Base-by-base conservation (phyloP, 2,329 filamentous ascomycete species). In the Phaeoacremonium minimum region DNA sequence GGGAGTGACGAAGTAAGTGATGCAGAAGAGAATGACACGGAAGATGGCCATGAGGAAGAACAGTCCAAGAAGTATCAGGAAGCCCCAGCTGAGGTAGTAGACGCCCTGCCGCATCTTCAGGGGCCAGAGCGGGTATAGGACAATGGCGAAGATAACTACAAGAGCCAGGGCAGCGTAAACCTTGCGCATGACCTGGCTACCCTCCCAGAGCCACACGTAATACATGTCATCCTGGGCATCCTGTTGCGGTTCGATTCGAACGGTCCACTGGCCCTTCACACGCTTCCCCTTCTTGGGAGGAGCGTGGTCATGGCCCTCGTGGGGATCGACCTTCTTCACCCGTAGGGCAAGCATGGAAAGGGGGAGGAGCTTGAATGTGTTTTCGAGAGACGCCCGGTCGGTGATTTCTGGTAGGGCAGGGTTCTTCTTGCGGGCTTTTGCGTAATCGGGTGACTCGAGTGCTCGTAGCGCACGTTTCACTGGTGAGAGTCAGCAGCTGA, bases 11-110 rank as follows among this genome's bases (percentile, higher is more conserved):
- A 97, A 95, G 64, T 95, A 89, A 15, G 93, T 97, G 58, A 95
- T 66, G 57, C 87, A 84, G 70, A 98, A 98, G 18, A 98, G 72
- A 43, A 98, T 95, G 38, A 97, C 75, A 42, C 93, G 83, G 77
- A 98, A 89, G 55, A 98, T 95, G 6, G 91, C 86, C 93, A 98
- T 97, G 55, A 81, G 79, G 63, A 98, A 97, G 79, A 98, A 98
- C 33, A 95, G 67, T 38, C 87, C 93, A 31, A 98, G 77, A 18
- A 97, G 71, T 30, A 87, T 85, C 46, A 98, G 74, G 75, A 95
- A 85, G 41, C 84, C 91, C 80, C 95, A 95, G 61, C 86, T 93
- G 29, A 97, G 73, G 62, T 98, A 97, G 86, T 95, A 98, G 33
- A 97, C 93, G 36, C 91, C 93, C 51, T 93, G 82, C 52, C 93